Evolutionary conservation across 495 filamentous ascomycete genomes (phyloP), one percentile per base, ranked within the genome.

Genomic region (Annulohypoxylon bovei): DNA sequence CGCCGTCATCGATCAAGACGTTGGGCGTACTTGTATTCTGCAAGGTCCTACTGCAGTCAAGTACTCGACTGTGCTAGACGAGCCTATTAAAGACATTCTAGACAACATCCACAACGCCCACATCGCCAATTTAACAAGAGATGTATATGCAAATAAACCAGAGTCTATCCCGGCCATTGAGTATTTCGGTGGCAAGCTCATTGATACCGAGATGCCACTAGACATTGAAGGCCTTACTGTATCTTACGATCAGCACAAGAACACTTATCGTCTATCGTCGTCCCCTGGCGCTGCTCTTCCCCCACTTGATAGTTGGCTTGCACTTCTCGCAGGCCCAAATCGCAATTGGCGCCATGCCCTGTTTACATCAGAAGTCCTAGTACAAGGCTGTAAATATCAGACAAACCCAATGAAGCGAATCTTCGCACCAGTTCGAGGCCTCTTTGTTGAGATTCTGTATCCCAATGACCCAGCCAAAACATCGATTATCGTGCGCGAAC

Each of bases 271-370:
- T 22, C 81, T 99, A 23, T 92, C 93, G 11, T 85, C 88, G 3
- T 88, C 89, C 0, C 84, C 94, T 12, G 79, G 81, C 23, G 87
- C 87, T 8, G 82, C 87, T 62, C 81, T 98, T 37, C 95, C 95
- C n/a, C 86, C 91, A 20, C 73, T 89, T 1, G 89, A 95, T 47
- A 85, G 87, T 16, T 99, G 96, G 95, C 81, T 97, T 69, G 83
- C 91, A 28, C 89, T 98, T 23, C 87, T 99, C 52, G 95, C 95
- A n/a, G 96, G 96, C 12, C 84, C 87, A 14, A 84, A 81, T 35
- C 91, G 91, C 74, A 97, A 92, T 32, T 99, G 95, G 95, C 87
- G 93, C 60, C 93, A 95, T 77, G 96, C 95, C n/a, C 86, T 99
- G n/a, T 96, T 99, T 80, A 91, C 90, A n/a, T 90, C 94, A 14